Evolutionary conservation across 148 eudicot species (phyloP).

Genomic region (Silene conica): DNA sequence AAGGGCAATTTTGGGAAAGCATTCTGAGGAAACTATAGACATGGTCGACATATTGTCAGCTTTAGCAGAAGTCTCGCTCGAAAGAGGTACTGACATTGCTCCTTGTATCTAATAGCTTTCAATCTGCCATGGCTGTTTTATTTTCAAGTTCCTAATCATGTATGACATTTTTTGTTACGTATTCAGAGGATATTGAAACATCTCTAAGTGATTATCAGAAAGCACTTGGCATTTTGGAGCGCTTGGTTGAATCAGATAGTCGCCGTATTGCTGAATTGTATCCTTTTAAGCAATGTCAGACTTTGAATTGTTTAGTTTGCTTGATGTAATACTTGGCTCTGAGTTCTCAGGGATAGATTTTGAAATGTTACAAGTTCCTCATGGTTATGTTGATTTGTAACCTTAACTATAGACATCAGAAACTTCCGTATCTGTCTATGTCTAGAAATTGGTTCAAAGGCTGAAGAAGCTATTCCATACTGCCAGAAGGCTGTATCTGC

Average conservation of each 20-base stretch:
- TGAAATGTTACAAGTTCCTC: background rate
- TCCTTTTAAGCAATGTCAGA: slow-evolving; percentile 38
- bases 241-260: slow-evolving; percentile 76
- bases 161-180: slow-evolving; percentile 17
- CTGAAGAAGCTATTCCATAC: slow-evolving; percentile 81
- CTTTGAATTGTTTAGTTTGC: background rate
- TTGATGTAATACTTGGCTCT: background rate
- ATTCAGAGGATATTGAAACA: slow-evolving; percentile 89
- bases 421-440: slow-evolving; percentile 89
- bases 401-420: slow-evolving; percentile 57
- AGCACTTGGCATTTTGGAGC: slow-evolving; percentile 78
- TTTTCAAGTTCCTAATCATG: background rate
- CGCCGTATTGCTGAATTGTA: slow-evolving; percentile 87
- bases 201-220: slow-evolving; percentile 83
- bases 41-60: slow-evolving; percentile 87
- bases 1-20: slow-evolving; percentile 82
- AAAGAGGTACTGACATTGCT: slow-evolving; percentile 57
- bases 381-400: slow-evolving; percentile 11
- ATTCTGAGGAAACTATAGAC: slow-evolving; percentile 65
- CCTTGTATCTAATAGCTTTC: background rate
- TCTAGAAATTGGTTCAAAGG: slow-evolving; percentile 73
- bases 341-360: background rate
- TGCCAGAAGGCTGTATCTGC: slow-evolving; percentile 77
- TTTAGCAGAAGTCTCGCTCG: slow-evolving; percentile 86
- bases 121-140: background rate